Conservation (phyloP, 2,329 filamentous ascomycete species). For the Zymoseptoria brevis region DNA sequence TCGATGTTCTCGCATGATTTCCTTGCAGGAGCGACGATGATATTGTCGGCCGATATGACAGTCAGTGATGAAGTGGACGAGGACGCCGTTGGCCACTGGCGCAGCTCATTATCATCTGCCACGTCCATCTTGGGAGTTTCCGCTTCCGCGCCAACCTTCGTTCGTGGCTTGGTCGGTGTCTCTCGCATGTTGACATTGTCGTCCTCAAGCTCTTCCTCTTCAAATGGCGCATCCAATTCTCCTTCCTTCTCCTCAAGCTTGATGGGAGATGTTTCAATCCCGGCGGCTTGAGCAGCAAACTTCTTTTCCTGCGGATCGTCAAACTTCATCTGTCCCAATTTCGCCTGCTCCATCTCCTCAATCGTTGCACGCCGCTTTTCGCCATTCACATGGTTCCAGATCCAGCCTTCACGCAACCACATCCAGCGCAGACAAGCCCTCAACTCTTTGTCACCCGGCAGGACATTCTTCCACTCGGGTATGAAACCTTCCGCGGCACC, state of each 20-base stretch:
- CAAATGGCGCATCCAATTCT: not conserved
- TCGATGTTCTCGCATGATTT: not conserved
- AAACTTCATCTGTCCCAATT: constrained; percentile 47
- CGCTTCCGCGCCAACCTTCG: not conserved
- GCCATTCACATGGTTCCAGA: constrained; percentile 69
- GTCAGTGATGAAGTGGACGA: not conserved
- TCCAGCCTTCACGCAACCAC: constrained; percentile 80
- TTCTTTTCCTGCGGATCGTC: constrained; percentile 21
- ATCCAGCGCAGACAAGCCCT: constrained; percentile 80
- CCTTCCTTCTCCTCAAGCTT: not conserved
- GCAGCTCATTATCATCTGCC: not conserved
- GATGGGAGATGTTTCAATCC: constrained; percentile 6
- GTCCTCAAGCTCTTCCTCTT: not conserved
- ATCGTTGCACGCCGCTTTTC: constrained; percentile 47
- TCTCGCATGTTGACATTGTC: not conserved
- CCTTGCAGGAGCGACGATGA: not conserved
- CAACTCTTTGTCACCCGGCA: constrained; percentile 81
- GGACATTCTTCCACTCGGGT: constrained; percentile 84
- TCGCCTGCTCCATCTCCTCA: constrained; percentile 50
- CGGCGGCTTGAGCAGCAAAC: constrained; percentile 21
- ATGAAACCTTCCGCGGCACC: constrained; percentile 49
- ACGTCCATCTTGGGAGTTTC: not conserved
- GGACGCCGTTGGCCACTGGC: not conserved
- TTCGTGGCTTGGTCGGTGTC: not conserved
- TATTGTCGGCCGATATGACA: not conserved